Conservation (phyloP, 371 early-diverging fungal genomes). For the Nematocida parisii region DNA sequence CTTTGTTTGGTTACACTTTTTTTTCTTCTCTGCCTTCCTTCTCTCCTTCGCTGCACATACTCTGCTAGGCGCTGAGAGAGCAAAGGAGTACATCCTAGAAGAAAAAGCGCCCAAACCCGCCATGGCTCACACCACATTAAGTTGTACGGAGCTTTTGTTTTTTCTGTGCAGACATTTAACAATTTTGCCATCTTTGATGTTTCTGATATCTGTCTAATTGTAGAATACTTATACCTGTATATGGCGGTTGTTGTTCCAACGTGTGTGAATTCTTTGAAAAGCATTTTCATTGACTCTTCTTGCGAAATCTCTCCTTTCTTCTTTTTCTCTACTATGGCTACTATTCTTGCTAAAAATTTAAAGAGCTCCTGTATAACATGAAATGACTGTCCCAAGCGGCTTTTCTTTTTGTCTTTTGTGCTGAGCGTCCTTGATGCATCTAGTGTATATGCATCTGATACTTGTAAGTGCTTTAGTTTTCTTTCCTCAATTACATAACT, state of each 20-base stretch:
- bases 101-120: conserved; percentile 97
- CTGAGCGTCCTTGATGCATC: conserved; percentile 92
- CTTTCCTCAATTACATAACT: conserved; percentile 88
- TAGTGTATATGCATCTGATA: conserved; percentile 95
- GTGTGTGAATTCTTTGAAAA: conserved; percentile 94
- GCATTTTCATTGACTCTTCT: conserved; percentile 87
- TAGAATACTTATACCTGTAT: conserved; percentile 96
- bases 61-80: conserved; percentile 90
- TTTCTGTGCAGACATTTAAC: conserved; percentile 71
- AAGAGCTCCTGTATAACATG: conserved; percentile 87
- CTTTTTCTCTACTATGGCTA: conserved; percentile 90
- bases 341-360: conserved; percentile 88
- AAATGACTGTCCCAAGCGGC: conserved; percentile 94
- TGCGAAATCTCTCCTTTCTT: conserved; percentile 84
- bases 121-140: conserved; percentile 98
- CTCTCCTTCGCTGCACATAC: conserved; percentile 16
- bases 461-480: conserved; percentile 87
- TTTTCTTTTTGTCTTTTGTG: conserved; percentile 98
- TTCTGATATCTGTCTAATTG: conserved; percentile 93
- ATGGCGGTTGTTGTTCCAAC: conserved; percentile 98
- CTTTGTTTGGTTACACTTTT: conserved; percentile 77
- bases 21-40: conserved; percentile 8
- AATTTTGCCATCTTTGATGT: conserved; percentile 66
- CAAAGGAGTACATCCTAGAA: conserved; percentile 91
- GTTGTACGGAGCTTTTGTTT: conserved; percentile 90